Evolutionary conservation across 1,284 basidiomycete species (phyloP).

Genomic region (Marasmius fiardii): DNA sequence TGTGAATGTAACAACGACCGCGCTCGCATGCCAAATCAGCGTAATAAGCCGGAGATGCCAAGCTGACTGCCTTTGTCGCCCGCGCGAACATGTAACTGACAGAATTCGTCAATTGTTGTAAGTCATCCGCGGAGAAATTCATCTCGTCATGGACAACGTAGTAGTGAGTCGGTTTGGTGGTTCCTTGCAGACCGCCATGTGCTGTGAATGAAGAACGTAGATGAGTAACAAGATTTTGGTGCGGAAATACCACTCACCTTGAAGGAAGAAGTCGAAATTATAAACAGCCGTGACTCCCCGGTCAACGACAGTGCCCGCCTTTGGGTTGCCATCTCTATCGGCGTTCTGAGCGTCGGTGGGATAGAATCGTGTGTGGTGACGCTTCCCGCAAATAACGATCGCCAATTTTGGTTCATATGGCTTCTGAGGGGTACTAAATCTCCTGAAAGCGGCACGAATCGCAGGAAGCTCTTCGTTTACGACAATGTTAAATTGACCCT

Average conservation of each 20-base stretch:
- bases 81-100: conserved; percentile 76
- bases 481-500: conserved; percentile 75
- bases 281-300: conserved; percentile 66
- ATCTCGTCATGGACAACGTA: conserved; percentile 75
- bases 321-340: conserved; percentile 64
- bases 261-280: conserved; percentile 75
- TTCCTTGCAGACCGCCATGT: conserved; percentile 63
- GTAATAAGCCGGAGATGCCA: conserved; percentile 77
- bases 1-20: conserved; percentile 70
- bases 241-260: conserved; percentile 33
- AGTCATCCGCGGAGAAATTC: conserved; percentile 58
- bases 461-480: conserved; percentile 60
- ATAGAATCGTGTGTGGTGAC: conserved; percentile 83
- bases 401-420: conserved; percentile 66
- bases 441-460: conserved; percentile 57
- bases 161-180: conserved; percentile 72
- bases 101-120: conserved; percentile 60
- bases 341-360: conserved; percentile 54
- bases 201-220: conserved; percentile 31
- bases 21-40: conserved; percentile 76
- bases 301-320: conserved; percentile 75
- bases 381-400: conserved; percentile 78
- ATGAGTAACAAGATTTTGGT: not conserved
- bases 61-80: conserved; percentile 76
- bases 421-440: conserved; percentile 41